Evolutionary conservation across 106 monocot species (phyloP), one percentile per base, ranked within the genome.

Genomic region (Triglochin maritima): DNA sequence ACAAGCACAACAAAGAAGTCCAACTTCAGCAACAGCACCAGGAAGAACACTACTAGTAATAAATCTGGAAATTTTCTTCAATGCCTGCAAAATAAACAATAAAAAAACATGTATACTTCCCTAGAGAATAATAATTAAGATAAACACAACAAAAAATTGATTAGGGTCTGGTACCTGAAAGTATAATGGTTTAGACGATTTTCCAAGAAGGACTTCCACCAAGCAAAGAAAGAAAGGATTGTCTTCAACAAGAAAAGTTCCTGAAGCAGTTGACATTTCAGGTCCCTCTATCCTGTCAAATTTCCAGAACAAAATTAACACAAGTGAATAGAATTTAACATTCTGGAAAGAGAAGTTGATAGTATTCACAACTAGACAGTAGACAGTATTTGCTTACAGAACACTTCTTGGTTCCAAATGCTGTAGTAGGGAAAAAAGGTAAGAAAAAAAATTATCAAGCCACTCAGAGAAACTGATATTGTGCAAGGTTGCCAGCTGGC

Each of bases 1-100:
- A 79, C 91, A 96, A 47, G 96, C 85, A 86, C 88, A 88, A 79
- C 91, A 91, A 73, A 96, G 87, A 79, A 96, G 80, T 65, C 96
- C 96, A 62, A 98, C 75, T 68, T 98, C 96, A 74, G 85, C 63
- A 64, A 81, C 82, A 63, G 96, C 96, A 47, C 96, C 96, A 69
- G 96, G 91, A 77, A 98, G 91, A 65, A 88, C 82, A 81, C 86
- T 98, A 62, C 81, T 77, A 57, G 74, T 86, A 47, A 98, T 83
- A 79, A 98, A 98, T 67, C 86, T 98, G 46, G 91, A 78, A 69
- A 98, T 86, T 72, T 86, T 88, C 69, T 80, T 86, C 76, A 98
- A 60, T 47, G 80, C 81, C 98, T 98, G 77, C 3, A 29, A 13
- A 11, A 17, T 66, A 46, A 58, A 66, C 12, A 71, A n/a, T n/a